These are phyloP conservation scores for Vigna unguiculata DNA, from an alignment of 306 rosid genomes.

Conservation along the genomic window DNA sequence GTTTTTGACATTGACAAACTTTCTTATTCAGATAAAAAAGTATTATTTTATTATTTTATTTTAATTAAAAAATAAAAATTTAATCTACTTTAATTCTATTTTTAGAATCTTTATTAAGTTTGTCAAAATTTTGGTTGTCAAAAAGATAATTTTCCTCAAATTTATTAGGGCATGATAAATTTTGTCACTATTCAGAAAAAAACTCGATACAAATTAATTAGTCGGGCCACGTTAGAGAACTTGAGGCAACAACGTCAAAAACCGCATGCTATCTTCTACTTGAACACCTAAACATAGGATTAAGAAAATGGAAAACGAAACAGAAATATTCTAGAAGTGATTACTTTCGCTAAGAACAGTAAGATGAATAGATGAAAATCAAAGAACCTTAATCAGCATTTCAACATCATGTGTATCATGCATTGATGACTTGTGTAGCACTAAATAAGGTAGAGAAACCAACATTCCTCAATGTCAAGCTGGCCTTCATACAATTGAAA, in stretches of 20 bases:
- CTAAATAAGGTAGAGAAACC: conserved; percentile 25
- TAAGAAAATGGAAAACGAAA: conserved; percentile 26
- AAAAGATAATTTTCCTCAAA: too few species aligned
- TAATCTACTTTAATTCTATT: too few species aligned
- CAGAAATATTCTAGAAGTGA: conserved; percentile 28
- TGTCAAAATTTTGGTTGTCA: too few species aligned
- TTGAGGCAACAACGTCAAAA: conserved; percentile 43
- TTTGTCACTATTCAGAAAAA: conserved; percentile 16
- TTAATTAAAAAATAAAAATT: too few species aligned
- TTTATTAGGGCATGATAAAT: neutral
- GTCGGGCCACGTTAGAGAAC: conserved; percentile 13
- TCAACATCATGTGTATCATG: conserved; percentile 47
- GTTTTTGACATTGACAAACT: too few species aligned
- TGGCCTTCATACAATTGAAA: neutral
- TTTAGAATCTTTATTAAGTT: too few species aligned
- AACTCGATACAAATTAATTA: neutral
- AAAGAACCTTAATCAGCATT: neutral
- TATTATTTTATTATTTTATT: too few species aligned
- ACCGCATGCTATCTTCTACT: conserved; percentile 19
- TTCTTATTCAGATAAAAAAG: too few species aligned
- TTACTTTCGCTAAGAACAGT: neutral
- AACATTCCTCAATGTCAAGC: conserved; percentile 36
- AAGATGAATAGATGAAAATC: conserved; percentile 18
- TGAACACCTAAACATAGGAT: conserved; percentile 29
- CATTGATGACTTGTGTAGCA: conserved; percentile 36